phyloP scores from a whole-genome alignment of 257 asterid species.

The Solanum commersonii region DNA sequence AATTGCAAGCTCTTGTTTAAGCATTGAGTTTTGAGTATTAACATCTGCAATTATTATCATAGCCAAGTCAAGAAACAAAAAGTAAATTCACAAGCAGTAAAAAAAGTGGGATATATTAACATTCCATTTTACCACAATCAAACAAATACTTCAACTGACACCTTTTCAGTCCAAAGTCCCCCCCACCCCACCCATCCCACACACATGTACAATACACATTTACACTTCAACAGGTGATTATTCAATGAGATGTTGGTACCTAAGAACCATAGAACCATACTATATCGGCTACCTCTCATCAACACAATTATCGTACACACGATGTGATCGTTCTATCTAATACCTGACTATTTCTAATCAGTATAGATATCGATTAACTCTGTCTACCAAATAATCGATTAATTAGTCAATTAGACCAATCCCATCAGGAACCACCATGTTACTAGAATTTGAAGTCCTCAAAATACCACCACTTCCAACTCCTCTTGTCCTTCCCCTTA shows the following conservation, averaged over 20 bases:
- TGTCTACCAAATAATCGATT: background rate
- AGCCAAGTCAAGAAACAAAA: background rate
- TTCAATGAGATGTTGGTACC: background rate
- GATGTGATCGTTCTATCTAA: background rate
- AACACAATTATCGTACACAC: background rate
- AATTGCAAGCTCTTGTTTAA: background rate
- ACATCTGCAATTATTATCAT: background rate
- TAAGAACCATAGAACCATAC: background rate
- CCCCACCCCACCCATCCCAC: background rate
- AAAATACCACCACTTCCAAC: slow-evolving; percentile 24
- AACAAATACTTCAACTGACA: background rate
- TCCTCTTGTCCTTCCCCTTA: slow-evolving; percentile 37
- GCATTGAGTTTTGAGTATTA: background rate
- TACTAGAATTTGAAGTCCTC: slow-evolving; percentile 50
- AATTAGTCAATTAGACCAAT: slow-evolving; percentile 23
- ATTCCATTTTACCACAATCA: slow-evolving; percentile 6
- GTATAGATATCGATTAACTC: background rate
- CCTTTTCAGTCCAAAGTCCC: slow-evolving; percentile 3
- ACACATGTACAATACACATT: background rate
- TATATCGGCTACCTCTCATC: background rate
- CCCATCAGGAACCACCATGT: slow-evolving; percentile 66
- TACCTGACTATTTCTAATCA: background rate
- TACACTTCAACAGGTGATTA: background rate
- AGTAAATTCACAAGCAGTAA: background rate
- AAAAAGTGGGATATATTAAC: slow-evolving; percentile 1